phyloP scores from a whole-genome alignment of 345 rosid genomes.

The Gossypium bickii region DNA sequence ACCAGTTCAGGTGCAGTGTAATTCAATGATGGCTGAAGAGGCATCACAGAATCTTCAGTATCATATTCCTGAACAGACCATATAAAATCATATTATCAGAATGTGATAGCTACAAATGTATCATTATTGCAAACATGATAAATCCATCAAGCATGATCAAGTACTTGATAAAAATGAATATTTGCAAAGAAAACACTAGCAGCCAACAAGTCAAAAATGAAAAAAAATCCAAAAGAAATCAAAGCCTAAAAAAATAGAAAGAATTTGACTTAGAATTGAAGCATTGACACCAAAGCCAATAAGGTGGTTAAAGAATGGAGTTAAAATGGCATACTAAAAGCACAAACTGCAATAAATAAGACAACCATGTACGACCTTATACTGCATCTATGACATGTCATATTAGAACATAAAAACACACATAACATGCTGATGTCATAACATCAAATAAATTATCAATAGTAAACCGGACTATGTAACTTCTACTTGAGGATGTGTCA shows the following conservation, averaged over 20 bases:
- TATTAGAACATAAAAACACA: neutral
- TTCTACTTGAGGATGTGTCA: neutral
- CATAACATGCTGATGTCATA: neutral
- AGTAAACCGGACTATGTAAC: neutral
- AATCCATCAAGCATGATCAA: neutral
- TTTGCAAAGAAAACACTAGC: neutral
- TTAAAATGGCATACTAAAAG: neutral
- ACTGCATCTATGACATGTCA: neutral
- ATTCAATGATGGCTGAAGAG: slow-evolving; percentile 88
- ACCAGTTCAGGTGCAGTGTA: slow-evolving; percentile 94
- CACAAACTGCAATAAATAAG: neutral
- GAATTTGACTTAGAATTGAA: neutral
- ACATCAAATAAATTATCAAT: neutral
- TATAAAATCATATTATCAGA: slow-evolving; percentile 1
- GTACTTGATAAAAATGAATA: neutral
- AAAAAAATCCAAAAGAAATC: neutral
- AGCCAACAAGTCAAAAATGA: slow-evolving; percentile 3
- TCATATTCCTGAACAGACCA: slow-evolving; percentile 74
- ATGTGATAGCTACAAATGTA: slow-evolving; percentile 12
- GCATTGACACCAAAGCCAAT: neutral
- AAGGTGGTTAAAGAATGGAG: neutral
- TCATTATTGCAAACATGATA: neutral
- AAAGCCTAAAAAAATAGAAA: neutral
- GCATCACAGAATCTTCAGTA: slow-evolving; percentile 86
- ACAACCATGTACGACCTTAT: neutral